Conservation (phyloP, 768 basidiomycete species). For the Rhizopogon vesiculosus region DNA sequence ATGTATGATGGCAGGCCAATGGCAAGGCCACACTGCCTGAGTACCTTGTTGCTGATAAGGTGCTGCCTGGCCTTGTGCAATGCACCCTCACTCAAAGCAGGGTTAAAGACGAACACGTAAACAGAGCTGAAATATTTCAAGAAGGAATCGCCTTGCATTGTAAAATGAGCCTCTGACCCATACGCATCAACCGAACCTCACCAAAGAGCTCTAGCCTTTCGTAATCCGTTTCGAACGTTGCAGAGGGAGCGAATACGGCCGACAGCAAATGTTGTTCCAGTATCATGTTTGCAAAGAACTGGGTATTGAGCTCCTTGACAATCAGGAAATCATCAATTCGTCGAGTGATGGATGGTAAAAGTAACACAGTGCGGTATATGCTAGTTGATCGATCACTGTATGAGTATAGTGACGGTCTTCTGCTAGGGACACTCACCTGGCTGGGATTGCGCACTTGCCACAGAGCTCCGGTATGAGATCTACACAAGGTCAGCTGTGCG, state of each 20-base stretch:
- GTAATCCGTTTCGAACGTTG: conserved; percentile 69
- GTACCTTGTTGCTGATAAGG: conserved; percentile 70
- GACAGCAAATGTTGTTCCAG: conserved; percentile 54
- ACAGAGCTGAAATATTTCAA: conserved; percentile 75
- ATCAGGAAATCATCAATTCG: conserved; percentile 72
- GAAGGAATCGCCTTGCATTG: conserved; percentile 66
- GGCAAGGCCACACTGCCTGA: conserved; percentile 50
- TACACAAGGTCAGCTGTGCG: conserved; percentile 30
- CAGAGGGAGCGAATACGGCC: conserved; percentile 69
- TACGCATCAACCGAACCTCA: conserved; percentile 25
- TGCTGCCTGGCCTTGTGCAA: conserved; percentile 63
- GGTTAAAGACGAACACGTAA: conserved; percentile 69
- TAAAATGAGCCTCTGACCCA: neutral
- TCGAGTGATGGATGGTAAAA: conserved; percentile 71
- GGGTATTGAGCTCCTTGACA: conserved; percentile 74
- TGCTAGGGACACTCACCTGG: conserved; percentile 43
- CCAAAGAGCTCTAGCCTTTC: conserved; percentile 83
- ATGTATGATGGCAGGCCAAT: conserved; percentile 69
- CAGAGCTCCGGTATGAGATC: conserved; percentile 85
- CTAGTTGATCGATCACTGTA: conserved; percentile 31
- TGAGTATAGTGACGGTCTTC: neutral
- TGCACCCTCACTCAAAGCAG: conserved; percentile 58
- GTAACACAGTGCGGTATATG: conserved; percentile 59
- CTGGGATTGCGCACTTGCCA: conserved; percentile 64
- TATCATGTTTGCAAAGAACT: conserved; percentile 59